These are phyloP conservation scores for Mycocentrospora acerina DNA, from an alignment of 2,329 filamentous ascomycete species.

Conservation along the genomic window DNA sequence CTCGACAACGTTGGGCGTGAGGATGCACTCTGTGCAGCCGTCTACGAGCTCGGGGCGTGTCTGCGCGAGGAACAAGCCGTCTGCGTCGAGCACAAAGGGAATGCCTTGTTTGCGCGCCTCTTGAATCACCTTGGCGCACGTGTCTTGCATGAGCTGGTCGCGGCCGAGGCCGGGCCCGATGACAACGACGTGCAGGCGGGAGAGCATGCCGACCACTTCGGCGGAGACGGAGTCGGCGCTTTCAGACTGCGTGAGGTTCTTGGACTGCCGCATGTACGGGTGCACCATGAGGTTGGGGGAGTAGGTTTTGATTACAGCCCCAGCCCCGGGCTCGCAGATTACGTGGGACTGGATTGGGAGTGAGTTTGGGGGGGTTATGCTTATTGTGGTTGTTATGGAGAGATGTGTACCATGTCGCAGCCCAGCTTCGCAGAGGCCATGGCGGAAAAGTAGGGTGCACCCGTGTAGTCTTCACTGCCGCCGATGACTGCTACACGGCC, in stretches of 20 bases:
- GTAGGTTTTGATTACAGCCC: constrained; percentile 88
- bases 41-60: constrained; percentile 73
- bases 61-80: constrained; percentile 79
- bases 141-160: constrained; percentile 86
- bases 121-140: constrained; percentile 74
- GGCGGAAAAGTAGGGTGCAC: constrained; percentile 95
- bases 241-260: constrained; percentile 57
- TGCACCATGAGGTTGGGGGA: constrained; percentile 99
- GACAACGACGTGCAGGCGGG: constrained; percentile 87
- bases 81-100: constrained; percentile 87
- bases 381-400: neutral
- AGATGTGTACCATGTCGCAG: constrained; percentile 75
- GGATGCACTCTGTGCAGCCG: constrained; percentile 79
- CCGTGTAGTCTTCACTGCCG: constrained; percentile 93
- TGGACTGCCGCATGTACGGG: constrained; percentile 83
- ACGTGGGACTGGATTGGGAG: constrained; percentile 69
- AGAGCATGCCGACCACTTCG: constrained; percentile 75
- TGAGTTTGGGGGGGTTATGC: constrained; percentile 15
- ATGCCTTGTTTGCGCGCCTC: constrained; percentile 72
- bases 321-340: constrained; percentile 89
- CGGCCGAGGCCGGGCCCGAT: constrained; percentile 90
- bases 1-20: constrained; percentile 95
- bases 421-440: constrained; percentile 92
- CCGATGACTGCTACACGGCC: constrained; percentile 92
- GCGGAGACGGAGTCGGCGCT: constrained; percentile 64